phyloP scores from a whole-genome alignment of 805 yeast genomes.

The Zygoascus tannicola region DNA sequence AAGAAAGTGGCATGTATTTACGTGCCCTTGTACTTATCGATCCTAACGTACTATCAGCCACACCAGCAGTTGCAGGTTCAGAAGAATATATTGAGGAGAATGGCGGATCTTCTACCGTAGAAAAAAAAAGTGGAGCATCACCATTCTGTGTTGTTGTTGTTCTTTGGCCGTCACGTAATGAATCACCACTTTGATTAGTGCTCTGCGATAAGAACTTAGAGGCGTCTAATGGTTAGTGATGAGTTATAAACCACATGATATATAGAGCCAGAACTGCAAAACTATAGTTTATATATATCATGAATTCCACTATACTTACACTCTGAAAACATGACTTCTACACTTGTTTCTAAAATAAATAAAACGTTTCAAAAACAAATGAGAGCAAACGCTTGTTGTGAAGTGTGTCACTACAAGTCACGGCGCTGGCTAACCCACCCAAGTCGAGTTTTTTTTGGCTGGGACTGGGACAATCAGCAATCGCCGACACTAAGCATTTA shows the following conservation, averaged over 20 bases:
- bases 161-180: no score
- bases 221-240: constrained; percentile 22
- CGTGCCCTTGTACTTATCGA: neutral
- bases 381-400: no score
- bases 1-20: neutral
- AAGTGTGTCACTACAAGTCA: no score
- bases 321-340: constrained; percentile 20
- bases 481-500: no score
- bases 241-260: neutral
- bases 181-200: constrained; percentile 7
- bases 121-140: constrained; percentile 24
- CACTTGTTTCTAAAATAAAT: no score
- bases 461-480: no score
- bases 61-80: neutral
- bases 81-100: neutral
- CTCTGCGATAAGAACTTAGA: constrained; percentile 30
- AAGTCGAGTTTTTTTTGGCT: no score
- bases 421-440: no score
- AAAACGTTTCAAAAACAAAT: no score
- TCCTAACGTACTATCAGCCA: neutral
- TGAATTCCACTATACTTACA: constrained; percentile 18
- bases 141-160: neutral
- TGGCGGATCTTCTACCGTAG: constrained; percentile 18
- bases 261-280: neutral
- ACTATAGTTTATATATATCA: no score